Base-by-base conservation (phyloP, 768 basidiomycete genomes). In the Mycena belliarum region DNA sequence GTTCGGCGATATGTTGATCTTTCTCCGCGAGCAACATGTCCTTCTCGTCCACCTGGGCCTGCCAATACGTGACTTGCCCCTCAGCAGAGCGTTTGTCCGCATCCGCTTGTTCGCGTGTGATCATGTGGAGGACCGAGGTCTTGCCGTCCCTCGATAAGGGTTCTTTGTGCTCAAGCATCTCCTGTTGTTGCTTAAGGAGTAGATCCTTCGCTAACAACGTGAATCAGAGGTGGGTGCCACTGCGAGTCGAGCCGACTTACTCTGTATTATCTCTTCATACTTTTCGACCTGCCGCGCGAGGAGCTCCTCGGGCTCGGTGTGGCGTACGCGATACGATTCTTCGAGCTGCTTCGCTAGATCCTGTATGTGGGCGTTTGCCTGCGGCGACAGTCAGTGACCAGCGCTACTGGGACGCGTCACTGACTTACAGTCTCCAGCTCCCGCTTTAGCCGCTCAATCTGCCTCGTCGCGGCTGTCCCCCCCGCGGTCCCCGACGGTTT, bases 31-130 rank as follows among this genome's bases (percentile, higher is more conserved):
- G 69, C 18, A 69, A 35, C 28, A 61, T 64, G 44, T 82, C 77
- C 45, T 74, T 79, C 37, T 78, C 75, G 50, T 79, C 78, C 40
- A 82, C 61, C 6, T 66, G 49, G 6, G 76, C 70, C 45, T 80
- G 79, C 64, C 80, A 74, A 16, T 75, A 72, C 21, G 60, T 66
- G 15, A 85, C 68, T 49, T 85, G 82, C 33, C 79, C 72, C 56
- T 85, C 80, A 28, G 82, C 67, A 1, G 55, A 70, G 41, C 77
- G 78, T 64, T 83, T 84, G 72, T 91, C 88, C 52, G 84, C 83
- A 55, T 91, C 84, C 7, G 86, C 89, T 3, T 82, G 82, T 57
- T 90, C 89, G 52, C 88, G 82, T 10, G 89, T 89, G 14, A 93
- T 71, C 45, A 93, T 79, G 63, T 88, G 84, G 28, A 87, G 75